phyloP scores from a whole-genome alignment of 1,284 basidiomycete species.

The Apiotrichum domesticum region DNA sequence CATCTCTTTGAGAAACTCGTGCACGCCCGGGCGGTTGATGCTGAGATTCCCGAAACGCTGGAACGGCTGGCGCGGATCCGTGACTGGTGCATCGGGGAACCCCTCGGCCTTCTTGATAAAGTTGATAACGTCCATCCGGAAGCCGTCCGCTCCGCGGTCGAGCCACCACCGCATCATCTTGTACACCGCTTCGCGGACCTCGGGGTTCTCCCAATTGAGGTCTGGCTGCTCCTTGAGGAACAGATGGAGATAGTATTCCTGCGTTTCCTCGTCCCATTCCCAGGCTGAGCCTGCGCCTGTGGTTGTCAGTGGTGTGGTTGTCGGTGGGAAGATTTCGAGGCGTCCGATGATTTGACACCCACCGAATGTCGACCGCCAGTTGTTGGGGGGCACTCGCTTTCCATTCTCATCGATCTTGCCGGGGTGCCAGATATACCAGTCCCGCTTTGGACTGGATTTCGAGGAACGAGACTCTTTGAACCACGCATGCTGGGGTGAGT shows the following conservation, averaged over 20 bases:
- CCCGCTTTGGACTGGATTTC: slow-evolving; percentile 45
- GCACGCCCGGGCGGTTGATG: slow-evolving; percentile 55
- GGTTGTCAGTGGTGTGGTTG: too few species aligned
- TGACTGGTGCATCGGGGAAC: slow-evolving; percentile 60
- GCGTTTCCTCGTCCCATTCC: slow-evolving; percentile 48
- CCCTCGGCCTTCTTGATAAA: slow-evolving; percentile 51
- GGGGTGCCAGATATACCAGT: slow-evolving; percentile 50
- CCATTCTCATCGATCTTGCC: slow-evolving; percentile 39
- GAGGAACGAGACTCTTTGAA: slow-evolving; percentile 42
- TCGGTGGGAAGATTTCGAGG: too few species aligned
- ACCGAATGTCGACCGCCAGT: slow-evolving; percentile 49
- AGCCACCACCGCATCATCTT: slow-evolving; percentile 50
- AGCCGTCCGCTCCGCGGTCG: slow-evolving; percentile 48
- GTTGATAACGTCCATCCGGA: slow-evolving; percentile 3
- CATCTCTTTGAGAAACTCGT: slow-evolving; percentile 66
- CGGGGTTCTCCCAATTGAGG: slow-evolving; percentile 46
- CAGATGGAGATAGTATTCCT: slow-evolving; percentile 48
- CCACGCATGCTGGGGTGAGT: slow-evolving; percentile 24
- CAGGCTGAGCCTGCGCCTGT: slow-evolving; percentile 36
- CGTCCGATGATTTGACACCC: not conserved
- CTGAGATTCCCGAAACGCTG: slow-evolving; percentile 43
- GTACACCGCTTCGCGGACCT: slow-evolving; percentile 41
- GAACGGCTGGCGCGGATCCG: slow-evolving; percentile 49
- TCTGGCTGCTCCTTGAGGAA: slow-evolving; percentile 42
- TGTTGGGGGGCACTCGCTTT: slow-evolving; percentile 45